phyloP scores from a whole-genome alignment of 2,329 filamentous ascomycete species.

The Neofusicoccum ribis region DNA sequence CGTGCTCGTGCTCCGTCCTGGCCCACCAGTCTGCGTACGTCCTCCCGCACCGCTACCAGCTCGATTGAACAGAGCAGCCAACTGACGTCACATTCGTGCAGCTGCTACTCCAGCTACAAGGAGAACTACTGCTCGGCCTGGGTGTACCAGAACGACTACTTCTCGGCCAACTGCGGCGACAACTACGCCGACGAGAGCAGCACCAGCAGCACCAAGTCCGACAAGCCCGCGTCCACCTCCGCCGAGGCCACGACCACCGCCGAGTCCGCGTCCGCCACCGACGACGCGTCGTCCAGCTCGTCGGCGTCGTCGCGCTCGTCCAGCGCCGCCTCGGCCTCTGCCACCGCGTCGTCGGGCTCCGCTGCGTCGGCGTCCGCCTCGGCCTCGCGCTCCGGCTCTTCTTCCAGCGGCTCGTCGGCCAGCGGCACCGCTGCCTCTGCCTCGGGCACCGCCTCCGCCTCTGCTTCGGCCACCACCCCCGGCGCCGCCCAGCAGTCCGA shows the following conservation, averaged over 20 bases:
- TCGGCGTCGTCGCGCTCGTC: background rate
- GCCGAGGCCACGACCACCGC: conserved; percentile 8
- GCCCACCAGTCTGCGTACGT: conserved; percentile 4
- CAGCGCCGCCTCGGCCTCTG: background rate
- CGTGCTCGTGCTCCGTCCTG: conserved; percentile 11
- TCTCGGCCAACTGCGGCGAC: conserved; percentile 11
- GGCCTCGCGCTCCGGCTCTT: background rate
- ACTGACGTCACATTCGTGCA: background rate
- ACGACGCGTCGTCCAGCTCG: background rate
- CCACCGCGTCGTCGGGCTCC: background rate
- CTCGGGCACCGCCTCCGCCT: background rate
- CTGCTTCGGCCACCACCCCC: background rate
- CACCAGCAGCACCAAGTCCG: background rate
- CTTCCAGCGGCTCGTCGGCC: background rate
- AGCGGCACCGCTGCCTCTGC: background rate
- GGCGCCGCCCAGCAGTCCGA: background rate
- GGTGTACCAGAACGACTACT: conserved; percentile 14
- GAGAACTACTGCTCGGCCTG: conserved; percentile 5
- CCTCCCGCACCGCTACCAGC: background rate
- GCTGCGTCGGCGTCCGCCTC: background rate
- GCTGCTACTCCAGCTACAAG: conserved; percentile 5
- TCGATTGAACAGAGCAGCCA: background rate
- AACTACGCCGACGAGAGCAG: conserved; percentile 1
- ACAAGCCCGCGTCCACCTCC: conserved; percentile 2
- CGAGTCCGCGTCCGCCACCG: background rate